phyloP scores from a whole-genome alignment of 2,329 filamentous ascomycete genomes.

The Thelonectria olida region DNA sequence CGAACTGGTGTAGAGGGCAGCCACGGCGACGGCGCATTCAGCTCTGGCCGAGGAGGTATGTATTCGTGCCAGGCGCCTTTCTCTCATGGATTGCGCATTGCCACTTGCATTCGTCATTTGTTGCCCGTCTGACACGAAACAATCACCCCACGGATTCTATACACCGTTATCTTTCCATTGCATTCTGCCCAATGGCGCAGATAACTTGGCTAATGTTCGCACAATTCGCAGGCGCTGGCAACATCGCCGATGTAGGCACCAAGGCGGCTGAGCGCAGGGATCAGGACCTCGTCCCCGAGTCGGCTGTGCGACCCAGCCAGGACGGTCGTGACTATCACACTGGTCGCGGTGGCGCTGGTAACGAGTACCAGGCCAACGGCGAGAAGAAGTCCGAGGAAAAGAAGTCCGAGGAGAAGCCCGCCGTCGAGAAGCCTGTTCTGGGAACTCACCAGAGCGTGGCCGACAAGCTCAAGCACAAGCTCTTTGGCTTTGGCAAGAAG shows the following conservation, averaged over 20 bases:
- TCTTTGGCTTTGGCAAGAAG: constrained; percentile 61
- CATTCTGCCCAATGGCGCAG: background rate
- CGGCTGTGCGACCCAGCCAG: constrained; percentile 57
- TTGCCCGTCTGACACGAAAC: constrained; percentile 1
- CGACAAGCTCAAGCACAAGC: constrained; percentile 67
- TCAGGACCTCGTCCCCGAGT: constrained; percentile 62
- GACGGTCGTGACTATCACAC: constrained; percentile 64
- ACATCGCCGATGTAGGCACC: constrained; percentile 62
- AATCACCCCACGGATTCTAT: background rate
- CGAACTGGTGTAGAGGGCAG: constrained; percentile 63
- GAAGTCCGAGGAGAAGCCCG: constrained; percentile 40
- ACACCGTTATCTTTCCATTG: too few relatives aligned
- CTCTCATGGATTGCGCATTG: too few relatives aligned
- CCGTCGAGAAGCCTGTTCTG: constrained; percentile 38
- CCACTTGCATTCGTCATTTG: constrained; percentile 3
- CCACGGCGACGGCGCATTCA: constrained; percentile 67
- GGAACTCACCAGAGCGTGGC: constrained; percentile 55
- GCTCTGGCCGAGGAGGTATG: constrained; percentile 67
- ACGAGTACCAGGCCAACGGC: constrained; percentile 54
- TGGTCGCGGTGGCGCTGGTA: constrained; percentile 69
- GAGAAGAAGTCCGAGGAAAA: constrained; percentile 44
- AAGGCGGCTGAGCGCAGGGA: constrained; percentile 55
- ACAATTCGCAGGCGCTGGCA: constrained; percentile 59
- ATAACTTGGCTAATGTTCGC: constrained; percentile 16
- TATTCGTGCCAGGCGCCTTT: constrained; percentile 6